Percentiles rank a stretch among this genome's conserved stretches.
These are phyloP conservation scores for Macrolepiota dolichaula DNA, from an alignment of 768 basidiomycete genomes.

Conservation along the genomic window DNA sequence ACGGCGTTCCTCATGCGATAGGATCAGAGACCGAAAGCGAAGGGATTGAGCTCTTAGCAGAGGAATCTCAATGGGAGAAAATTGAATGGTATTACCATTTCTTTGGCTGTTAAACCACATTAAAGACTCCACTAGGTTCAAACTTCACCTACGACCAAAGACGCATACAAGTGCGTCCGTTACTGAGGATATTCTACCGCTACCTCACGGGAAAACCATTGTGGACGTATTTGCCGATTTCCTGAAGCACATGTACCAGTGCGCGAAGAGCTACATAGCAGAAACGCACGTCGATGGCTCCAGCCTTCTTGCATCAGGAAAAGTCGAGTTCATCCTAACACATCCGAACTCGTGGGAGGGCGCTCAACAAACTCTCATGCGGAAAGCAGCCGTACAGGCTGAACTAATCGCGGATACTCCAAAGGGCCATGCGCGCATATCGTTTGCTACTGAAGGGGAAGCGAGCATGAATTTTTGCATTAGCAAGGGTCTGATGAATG, in stretches of 20 bases:
- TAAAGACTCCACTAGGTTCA: slow-evolving; percentile 23
- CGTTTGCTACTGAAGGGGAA: slow-evolving; percentile 53
- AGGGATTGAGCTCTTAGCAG: slow-evolving; percentile 31
- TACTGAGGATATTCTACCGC: slow-evolving; percentile 14
- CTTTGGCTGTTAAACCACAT: slow-evolving; percentile 11
- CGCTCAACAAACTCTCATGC: slow-evolving; percentile 45
- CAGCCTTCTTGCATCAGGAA: slow-evolving; percentile 17
- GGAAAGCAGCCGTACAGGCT: slow-evolving; percentile 40
- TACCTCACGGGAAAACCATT: slow-evolving; percentile 33
- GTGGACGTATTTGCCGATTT: slow-evolving; percentile 39
- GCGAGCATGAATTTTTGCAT: slow-evolving; percentile 50
- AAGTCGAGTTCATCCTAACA: slow-evolving; percentile 37
- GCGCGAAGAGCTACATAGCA: slow-evolving; percentile 32
- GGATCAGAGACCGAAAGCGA: slow-evolving; percentile 43
- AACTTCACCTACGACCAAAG: slow-evolving; percentile 19
- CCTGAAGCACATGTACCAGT: slow-evolving; percentile 34
- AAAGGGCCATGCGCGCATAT: slow-evolving; percentile 33
- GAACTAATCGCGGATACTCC: slow-evolving; percentile 37
- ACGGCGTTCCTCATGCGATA: slow-evolving; percentile 32
- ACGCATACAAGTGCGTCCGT: slow-evolving; percentile 1
- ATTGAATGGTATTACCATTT: slow-evolving; percentile 40
- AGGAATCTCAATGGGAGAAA: slow-evolving; percentile 41
- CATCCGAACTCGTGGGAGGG: slow-evolving; percentile 59
- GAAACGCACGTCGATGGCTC: slow-evolving; percentile 35
- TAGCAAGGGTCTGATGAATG: slow-evolving; percentile 13